Base-by-base conservation (phyloP, 2,329 filamentous ascomycete species). In the Esteya vermicola region DNA sequence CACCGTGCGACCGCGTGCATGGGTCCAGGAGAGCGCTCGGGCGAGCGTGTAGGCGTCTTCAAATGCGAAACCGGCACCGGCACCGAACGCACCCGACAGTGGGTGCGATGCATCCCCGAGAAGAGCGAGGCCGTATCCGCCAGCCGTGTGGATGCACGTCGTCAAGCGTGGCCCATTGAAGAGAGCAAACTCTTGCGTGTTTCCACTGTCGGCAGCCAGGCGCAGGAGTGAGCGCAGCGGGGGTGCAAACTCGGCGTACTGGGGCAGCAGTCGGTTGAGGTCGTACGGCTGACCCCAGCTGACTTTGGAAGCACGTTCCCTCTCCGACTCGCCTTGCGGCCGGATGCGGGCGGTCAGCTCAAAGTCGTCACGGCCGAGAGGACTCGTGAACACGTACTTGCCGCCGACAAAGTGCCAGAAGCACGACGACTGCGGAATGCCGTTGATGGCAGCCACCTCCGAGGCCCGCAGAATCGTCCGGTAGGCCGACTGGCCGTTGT, bases 81-180 rank as follows among this genome's bases (percentile, higher is more conserved):
- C 45, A 1, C 47, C 47, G 27, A 49, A 49, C 0, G 45, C 45
- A 2, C 45, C 47, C 9, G 44, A 47, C 9, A 68, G 65, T 2
- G 65, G 60, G 47, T 71, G 67, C 6, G 68, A 67, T 2, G 65
- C 59, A 45, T 70, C 66, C 6, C 67, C 67, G 16, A 70, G 61
- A 2, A 68, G 51, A 4, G 55, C 56, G 23, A 67, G 61, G 6
- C 64, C 56, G 7, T n/a, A n/a, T n/a, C n/a, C n/a, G n/a, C n/a
- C n/a, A n/a, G n/a, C n/a, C n/a, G 54, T 53, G 3, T 44, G 38
- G 9, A 55, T 49, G 3, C 55, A 48, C 4, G 43, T 48, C 6
- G 51, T 50, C 3, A 60, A 48, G 1, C 56, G 47, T 2, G 51
- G 50, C 0, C 53, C 55, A 0, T 50, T 51, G 37, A 60, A 58